These are phyloP conservation scores for Purshia tridentata DNA, from an alignment of 306 rosid genomes.

Conservation along the genomic window DNA sequence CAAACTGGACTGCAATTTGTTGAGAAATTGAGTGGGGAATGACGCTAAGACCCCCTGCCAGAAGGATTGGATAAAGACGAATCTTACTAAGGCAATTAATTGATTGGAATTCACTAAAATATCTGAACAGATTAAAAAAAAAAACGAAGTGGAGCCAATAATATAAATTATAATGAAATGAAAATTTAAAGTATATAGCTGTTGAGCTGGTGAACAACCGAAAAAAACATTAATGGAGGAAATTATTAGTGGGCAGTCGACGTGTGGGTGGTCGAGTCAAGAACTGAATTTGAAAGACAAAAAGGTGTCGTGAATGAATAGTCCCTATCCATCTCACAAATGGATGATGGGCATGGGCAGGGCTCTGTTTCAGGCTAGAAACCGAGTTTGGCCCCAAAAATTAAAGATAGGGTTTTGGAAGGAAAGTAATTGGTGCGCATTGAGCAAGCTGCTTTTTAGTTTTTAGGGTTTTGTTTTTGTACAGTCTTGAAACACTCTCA, in stretches of 20 bases:
- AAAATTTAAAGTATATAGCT: too few species aligned
- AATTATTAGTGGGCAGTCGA: background rate
- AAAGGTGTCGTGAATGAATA: background rate
- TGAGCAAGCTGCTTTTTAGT: background rate
- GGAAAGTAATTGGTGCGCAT: constrained; percentile 8
- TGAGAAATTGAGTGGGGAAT: background rate
- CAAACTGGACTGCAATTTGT: background rate
- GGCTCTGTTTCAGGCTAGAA: background rate
- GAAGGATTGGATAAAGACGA: background rate
- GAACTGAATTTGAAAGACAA: too few species aligned
- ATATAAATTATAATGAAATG: background rate
- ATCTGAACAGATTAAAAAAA: background rate
- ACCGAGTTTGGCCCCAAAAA: background rate
- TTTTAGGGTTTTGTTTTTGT: background rate
- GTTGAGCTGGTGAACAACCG: background rate
- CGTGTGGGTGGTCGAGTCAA: too few species aligned
- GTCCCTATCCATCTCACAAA: constrained; percentile 1
- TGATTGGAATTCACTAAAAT: background rate
- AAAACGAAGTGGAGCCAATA: background rate
- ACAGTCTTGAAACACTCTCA: background rate
- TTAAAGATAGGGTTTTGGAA: constrained; percentile 22
- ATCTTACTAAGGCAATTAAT: background rate
- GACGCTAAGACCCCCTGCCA: too few species aligned
- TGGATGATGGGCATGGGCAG: too few species aligned
- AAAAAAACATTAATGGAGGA: background rate